Evolutionary conservation across 495 filamentous ascomycete genomes (phyloP), one percentile per base, ranked within the genome.

Genomic region (Articulospora tetracladia): DNA sequence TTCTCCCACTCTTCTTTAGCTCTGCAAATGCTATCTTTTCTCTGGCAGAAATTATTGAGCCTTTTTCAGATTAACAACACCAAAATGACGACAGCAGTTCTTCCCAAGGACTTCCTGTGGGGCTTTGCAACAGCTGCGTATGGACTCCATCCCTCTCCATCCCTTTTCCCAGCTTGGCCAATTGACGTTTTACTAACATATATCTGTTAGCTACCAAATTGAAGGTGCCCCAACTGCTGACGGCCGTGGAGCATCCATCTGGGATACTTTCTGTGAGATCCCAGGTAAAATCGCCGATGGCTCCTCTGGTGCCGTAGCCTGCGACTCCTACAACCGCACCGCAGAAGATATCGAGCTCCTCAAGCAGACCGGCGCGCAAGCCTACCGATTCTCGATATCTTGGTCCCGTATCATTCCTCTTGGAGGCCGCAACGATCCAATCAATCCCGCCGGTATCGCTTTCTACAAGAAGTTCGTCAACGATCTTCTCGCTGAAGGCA

Each of bases 81-180:
- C 25, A 50, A 12, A 28, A 64, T 59, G 59, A 56, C 56, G 3
- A 57, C 22, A 25, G 24, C 54, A 30, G 55, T 64, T 69, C 77
- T 92, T 58, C 86, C 85, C 46, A 80, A 83, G 53, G 88, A 90
- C 69, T 92, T 92, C 70, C 70, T 89, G 60, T 92, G 90, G 89
- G 89, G 88, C 55, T 93, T 89, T 71, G 88, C 89, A 63, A 93
- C 89, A 39, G 88, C 88, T 62, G 80, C 83, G 86, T 89, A 68
- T 73, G 78, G n/a, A n/a, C n/a, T n/a, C n/a, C n/a, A n/a, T 79
- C 48, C 52, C 20, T 58, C 51, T 26, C 22, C 23, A 39, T 12
- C 32, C 48, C 25, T 27, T 53, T 44, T 3, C 19, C n/a, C 23
- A 19, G 53, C 55, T 17, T 7, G 2, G 11, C 22, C n/a, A 36